These are phyloP conservation scores for Saccharomyces hybrid DNA, from an alignment of 1,139 yeast species.

Conservation along the genomic window DNA sequence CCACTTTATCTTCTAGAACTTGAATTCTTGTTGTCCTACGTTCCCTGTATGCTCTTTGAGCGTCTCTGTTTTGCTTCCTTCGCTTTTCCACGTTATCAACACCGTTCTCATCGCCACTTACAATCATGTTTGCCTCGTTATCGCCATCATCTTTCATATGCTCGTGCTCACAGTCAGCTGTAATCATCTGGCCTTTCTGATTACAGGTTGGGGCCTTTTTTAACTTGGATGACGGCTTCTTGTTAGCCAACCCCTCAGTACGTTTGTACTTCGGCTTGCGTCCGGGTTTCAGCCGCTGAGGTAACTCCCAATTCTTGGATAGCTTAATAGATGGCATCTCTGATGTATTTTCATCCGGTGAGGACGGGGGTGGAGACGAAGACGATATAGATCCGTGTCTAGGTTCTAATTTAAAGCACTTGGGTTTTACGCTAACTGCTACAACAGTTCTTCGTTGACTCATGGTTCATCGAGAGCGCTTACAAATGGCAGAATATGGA, in stretches of 20 bases:
- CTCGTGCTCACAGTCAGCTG: background rate
- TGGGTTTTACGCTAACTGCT: slow-evolving; percentile 1
- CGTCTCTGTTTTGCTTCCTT: slow-evolving; percentile 91
- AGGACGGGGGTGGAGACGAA: background rate
- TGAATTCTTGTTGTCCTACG: slow-evolving; percentile 37
- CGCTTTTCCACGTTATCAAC: slow-evolving; percentile 66
- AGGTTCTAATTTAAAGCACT: slow-evolving; percentile 11
- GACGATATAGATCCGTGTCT: slow-evolving; percentile 1
- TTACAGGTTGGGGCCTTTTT: background rate
- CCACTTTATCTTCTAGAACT: slow-evolving; percentile 57
- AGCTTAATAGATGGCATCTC: slow-evolving; percentile 13
- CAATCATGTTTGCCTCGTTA: background rate
- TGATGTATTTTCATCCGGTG: background rate
- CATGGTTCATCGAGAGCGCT: background rate
- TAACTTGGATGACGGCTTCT: background rate
- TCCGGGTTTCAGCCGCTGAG: slow-evolving; percentile 15
- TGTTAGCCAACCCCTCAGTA: background rate
- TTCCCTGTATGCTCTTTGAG: slow-evolving; percentile 74
- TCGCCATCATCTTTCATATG: background rate
- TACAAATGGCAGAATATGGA: background rate
- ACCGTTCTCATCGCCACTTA: slow-evolving; percentile 6
- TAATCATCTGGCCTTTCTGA: background rate
- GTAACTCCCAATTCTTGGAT: slow-evolving; percentile 19
- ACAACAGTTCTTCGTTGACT: background rate
- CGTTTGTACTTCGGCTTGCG: slow-evolving; percentile 7